Evolutionary conservation across 352 stramenopile species (phyloP).

Genomic region (Phytophthora fragariaefolia): DNA sequence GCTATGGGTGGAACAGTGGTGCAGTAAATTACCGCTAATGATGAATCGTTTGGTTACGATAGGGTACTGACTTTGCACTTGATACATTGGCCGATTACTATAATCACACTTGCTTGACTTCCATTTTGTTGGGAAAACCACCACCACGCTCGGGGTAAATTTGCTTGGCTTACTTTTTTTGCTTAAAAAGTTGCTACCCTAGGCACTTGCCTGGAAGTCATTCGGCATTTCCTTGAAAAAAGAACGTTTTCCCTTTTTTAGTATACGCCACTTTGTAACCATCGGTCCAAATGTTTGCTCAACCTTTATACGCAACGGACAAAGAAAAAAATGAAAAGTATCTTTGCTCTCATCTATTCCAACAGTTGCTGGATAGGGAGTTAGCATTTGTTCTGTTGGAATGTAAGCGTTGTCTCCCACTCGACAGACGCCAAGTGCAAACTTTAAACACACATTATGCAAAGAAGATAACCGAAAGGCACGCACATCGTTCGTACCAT

Average conservation of each 20-base stretch:
- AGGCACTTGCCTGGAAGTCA: too few relatives aligned
- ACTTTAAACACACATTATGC: neutral
- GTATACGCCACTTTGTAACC: neutral
- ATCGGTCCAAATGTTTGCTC: neutral
- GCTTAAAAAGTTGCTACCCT: too few relatives aligned
- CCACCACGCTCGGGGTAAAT: too few relatives aligned
- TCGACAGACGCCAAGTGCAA: constrained; percentile 1
- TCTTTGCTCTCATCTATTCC: constrained; percentile 5
- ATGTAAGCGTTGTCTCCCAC: constrained; percentile 13
- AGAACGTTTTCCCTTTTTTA: neutral
- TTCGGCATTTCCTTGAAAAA: too few relatives aligned
- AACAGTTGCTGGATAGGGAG: constrained; percentile 5
- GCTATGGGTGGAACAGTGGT: too few relatives aligned
- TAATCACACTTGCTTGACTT: too few relatives aligned
- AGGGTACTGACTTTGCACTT: too few relatives aligned
- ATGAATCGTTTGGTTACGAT: too few relatives aligned
- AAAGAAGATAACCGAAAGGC: neutral
- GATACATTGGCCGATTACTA: too few relatives aligned
- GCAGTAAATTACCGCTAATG: too few relatives aligned
- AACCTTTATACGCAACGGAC: neutral
- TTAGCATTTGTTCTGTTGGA: constrained; percentile 14
- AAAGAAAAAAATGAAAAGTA: neutral
- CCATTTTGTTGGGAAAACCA: too few relatives aligned
- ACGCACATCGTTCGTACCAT: neutral
- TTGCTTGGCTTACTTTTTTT: too few relatives aligned